Conservation (phyloP, 768 basidiomycete genomes). For the Phanerodontia chrysosporium region DNA sequence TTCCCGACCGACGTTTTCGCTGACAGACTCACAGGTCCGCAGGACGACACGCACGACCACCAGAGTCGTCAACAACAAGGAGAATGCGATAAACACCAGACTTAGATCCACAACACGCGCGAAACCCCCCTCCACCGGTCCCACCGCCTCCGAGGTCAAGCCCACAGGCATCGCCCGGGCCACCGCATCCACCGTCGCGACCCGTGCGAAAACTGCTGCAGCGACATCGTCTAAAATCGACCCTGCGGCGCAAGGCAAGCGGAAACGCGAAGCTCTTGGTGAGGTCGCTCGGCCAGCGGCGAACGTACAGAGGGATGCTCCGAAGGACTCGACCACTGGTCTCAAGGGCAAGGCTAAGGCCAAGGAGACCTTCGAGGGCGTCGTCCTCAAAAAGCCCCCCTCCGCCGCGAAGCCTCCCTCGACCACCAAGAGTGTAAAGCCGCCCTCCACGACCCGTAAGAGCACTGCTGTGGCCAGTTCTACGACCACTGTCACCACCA, state of each 20-base stretch:
- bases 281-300: conserved; percentile 64
- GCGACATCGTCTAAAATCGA: conserved; percentile 44
- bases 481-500: conserved; percentile 18
- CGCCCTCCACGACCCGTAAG: conserved; percentile 31
- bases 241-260: conserved; percentile 50
- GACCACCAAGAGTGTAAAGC: conserved; percentile 28
- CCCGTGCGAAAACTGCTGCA: conserved; percentile 44
- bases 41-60: conserved; percentile 54
- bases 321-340: conserved; percentile 26
- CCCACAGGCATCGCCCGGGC: conserved; percentile 35
- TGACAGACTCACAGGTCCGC: conserved; percentile 43
- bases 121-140: conserved; percentile 46
- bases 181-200: conserved; percentile 46
- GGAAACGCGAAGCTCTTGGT: conserved; percentile 71
- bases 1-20: background rate
- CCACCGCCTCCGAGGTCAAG: conserved; percentile 24
- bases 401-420: conserved; percentile 39
- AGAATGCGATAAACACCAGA: conserved; percentile 67
- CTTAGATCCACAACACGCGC: conserved; percentile 57
- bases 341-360: conserved; percentile 50
- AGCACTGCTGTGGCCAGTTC: background rate
- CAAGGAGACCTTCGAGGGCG: conserved; percentile 55
- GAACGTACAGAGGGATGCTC: conserved; percentile 31
- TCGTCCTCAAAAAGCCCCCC: conserved; percentile 46
- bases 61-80: conserved; percentile 56